Percentiles rank a stretch among this genome's conserved stretches.
phyloP scores from a whole-genome alignment of 768 basidiomycete genomes.

The Peribolospora kevripleyi region DNA sequence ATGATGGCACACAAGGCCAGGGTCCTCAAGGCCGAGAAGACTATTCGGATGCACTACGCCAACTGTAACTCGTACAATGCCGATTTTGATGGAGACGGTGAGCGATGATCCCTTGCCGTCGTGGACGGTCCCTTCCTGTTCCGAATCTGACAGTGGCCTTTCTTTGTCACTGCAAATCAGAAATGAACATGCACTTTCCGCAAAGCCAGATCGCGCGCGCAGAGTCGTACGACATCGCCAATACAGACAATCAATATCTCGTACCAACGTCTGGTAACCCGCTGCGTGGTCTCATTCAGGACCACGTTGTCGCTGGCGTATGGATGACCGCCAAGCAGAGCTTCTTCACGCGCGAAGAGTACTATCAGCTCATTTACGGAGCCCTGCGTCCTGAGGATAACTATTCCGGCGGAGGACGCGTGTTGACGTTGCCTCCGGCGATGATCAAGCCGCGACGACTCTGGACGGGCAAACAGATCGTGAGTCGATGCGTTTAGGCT shows the following conservation, averaged over 20 bases:
- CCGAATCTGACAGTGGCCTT: not conserved
- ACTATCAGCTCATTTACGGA: conserved; percentile 85
- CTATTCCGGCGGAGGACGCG: conserved; percentile 34
- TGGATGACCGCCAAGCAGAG: conserved; percentile 95
- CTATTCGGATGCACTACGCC: conserved; percentile 98
- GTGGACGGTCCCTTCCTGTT: not conserved
- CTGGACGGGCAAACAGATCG: conserved; percentile 97
- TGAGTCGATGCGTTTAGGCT: conserved; percentile 22
- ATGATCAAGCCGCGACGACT: conserved; percentile 74
- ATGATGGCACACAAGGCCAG: conserved; percentile 97
- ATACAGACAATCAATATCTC: conserved; percentile 97
- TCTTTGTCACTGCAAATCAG: conserved; percentile 21
- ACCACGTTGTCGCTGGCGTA: conserved; percentile 95
- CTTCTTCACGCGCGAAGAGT: conserved; percentile 87
- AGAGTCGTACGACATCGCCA: conserved; percentile 80
- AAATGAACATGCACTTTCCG: conserved; percentile 99
- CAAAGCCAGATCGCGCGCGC: conserved; percentile 89
- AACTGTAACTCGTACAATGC: conserved; percentile 99
- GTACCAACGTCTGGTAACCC: conserved; percentile 96
- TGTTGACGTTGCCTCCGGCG: conserved; percentile 65
- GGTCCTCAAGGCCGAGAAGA: conserved; percentile 84
- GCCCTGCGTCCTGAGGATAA: conserved; percentile 66
- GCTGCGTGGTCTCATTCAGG: conserved; percentile 88
- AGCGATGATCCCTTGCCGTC: conserved; percentile 9
- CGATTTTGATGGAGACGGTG: conserved; percentile 81